Conservation (phyloP, 2,329 filamentous ascomycete genomes). For the Colletotrichum graminicola region DNA sequence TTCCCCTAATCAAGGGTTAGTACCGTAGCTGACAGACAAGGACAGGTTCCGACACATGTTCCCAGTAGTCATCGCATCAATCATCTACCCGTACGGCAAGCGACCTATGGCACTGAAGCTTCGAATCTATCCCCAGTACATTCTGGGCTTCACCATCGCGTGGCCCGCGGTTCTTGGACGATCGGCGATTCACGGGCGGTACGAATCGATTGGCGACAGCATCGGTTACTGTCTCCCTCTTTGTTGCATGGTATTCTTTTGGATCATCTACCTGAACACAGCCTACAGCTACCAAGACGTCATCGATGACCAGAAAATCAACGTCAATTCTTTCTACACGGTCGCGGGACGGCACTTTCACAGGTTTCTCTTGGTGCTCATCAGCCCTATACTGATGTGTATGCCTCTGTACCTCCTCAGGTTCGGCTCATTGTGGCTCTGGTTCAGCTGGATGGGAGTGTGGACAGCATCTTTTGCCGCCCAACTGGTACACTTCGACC, state of each 20-base stretch:
- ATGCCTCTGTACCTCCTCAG: constrained; percentile 28
- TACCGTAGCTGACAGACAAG: not conserved
- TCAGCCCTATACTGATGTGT: constrained; percentile 32
- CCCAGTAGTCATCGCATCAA: constrained; percentile 42
- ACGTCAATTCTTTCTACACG: constrained; percentile 44
- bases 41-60: constrained; percentile 44
- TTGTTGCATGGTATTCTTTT: constrained; percentile 46
- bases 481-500: constrained; percentile 43
- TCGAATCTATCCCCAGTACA: constrained; percentile 45
- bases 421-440: constrained; percentile 31
- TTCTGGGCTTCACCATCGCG: constrained; percentile 45
- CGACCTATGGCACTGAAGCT: constrained; percentile 42
- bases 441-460: constrained; percentile 36
- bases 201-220: constrained; percentile 43
- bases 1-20: rapidly evolving
- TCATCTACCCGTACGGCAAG: constrained; percentile 45
- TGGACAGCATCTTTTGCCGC: constrained; percentile 24
- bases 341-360: constrained; percentile 34
- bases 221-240: constrained; percentile 43
- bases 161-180: constrained; percentile 45
- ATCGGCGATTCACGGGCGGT: constrained; percentile 42
- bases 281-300: constrained; percentile 47
- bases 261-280: constrained; percentile 47
- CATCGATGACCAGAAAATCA: constrained; percentile 45
- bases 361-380: constrained; percentile 26